These are phyloP conservation scores for Alternaria solani DNA, from an alignment of 2,329 filamentous ascomycete species.

Conservation along the genomic window DNA sequence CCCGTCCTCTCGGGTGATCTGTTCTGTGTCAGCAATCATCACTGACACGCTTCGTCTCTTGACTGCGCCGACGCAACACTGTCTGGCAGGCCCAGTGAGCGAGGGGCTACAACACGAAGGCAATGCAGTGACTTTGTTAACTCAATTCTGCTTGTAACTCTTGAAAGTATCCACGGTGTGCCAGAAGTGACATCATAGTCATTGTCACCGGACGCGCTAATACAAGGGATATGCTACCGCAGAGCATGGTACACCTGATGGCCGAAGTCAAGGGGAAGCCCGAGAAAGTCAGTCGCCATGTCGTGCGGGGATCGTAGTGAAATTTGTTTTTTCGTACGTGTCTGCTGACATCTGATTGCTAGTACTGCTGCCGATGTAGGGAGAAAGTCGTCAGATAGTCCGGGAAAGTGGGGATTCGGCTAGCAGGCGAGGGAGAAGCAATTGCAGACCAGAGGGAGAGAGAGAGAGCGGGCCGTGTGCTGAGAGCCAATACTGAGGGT, in stretches of 20 bases:
- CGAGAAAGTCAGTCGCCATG: constrained; percentile 12
- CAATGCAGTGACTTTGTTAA: too few relatives aligned
- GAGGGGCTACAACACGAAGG: too few relatives aligned
- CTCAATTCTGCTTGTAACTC: too few relatives aligned
- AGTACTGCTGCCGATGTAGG: background rate
- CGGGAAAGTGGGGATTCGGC: background rate
- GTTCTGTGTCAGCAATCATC: background rate
- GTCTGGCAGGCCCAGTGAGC: background rate
- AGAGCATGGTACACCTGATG: constrained; percentile 15
- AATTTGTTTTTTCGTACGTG: background rate
- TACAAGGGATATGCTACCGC: background rate
- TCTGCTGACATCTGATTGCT: constrained; percentile 1
- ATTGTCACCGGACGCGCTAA: background rate
- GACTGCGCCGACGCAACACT: background rate
- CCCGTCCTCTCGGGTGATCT: background rate
- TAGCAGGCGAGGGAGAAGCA: background rate
- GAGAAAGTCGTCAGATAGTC: background rate
- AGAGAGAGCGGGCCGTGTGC: background rate
- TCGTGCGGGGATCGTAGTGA: background rate
- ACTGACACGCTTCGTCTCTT: background rate
- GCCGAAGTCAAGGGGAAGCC: constrained; percentile 19
- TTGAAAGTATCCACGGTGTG: background rate
- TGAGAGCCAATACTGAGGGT: background rate
- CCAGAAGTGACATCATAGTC: background rate
- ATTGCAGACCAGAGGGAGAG: background rate